These are phyloP conservation scores for Ustilago sp. DNA, from an alignment of 1,284 basidiomycete genomes.

Conservation along the genomic window DNA sequence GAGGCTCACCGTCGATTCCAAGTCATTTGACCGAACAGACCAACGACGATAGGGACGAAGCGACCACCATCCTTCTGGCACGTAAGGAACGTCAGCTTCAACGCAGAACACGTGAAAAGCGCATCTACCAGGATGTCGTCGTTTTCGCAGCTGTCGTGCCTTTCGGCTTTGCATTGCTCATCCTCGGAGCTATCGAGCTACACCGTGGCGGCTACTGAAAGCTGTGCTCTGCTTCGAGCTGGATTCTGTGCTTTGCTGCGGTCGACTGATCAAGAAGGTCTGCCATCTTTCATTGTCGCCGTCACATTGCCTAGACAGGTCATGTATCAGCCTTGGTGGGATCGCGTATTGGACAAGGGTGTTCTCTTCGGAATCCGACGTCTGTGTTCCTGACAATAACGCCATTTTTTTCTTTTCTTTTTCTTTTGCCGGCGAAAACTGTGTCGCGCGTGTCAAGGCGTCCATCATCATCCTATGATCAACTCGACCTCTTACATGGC, in stretches of 20 bases:
- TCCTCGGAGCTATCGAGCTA: constrained; percentile 50
- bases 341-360: not conserved
- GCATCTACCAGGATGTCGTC: constrained; percentile 54
- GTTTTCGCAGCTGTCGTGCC: constrained; percentile 56
- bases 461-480: not conserved
- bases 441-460: not conserved
- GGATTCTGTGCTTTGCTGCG: not conserved
- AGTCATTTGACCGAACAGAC: constrained; percentile 51
- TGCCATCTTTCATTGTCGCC: not conserved
- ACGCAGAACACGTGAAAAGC: constrained; percentile 44
- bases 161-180: constrained; percentile 51
- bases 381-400: not conserved
- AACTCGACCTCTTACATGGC: not conserved
- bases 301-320: not conserved
- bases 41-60: constrained; percentile 52
- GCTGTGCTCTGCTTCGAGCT: not conserved
- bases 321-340: not conserved
- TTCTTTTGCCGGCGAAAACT: not conserved
- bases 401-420: not conserved
- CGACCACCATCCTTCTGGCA: constrained; percentile 62
- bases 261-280: not conserved
- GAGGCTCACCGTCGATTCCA: constrained; percentile 32
- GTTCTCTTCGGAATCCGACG: not conserved
- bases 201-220: constrained; percentile 44
- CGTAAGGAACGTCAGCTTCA: constrained; percentile 66